A percentile compares a stretch with the other conserved stretches of the same genome.
phyloP scores from a whole-genome alignment of 345 rosid species.

The Citrus reticulata region DNA sequence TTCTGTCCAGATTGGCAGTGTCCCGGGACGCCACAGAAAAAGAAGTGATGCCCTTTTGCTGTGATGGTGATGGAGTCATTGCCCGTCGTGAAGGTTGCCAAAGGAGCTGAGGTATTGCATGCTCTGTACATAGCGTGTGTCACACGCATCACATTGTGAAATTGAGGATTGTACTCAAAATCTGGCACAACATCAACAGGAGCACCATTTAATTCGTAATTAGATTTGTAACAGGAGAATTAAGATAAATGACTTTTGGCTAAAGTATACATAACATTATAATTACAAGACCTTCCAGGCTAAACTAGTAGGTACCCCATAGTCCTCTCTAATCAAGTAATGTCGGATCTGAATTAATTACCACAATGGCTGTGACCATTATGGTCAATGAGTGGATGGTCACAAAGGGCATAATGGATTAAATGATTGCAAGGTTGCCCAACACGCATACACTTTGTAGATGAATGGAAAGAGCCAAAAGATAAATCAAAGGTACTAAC shows the following conservation, averaged over 20 bases:
- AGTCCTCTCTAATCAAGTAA: neutral
- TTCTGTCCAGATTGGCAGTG: conserved; percentile 90
- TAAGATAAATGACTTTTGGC: neutral
- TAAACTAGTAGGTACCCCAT: too few species aligned
- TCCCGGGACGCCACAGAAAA: conserved; percentile 88
- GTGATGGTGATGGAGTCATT: conserved; percentile 79
- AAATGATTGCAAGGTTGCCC: neutral
- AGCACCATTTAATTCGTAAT: neutral
- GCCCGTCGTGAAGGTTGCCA: conserved; percentile 80
- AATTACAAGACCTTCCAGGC: neutral
- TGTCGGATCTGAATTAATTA: neutral
- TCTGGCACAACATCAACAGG: conserved; percentile 33
- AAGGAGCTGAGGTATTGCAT: conserved; percentile 79
- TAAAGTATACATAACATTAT: neutral
- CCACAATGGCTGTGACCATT: too few species aligned
- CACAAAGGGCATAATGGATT: neutral
- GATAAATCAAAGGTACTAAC: neutral
- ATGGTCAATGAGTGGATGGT: too few species aligned
- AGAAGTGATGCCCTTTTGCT: conserved; percentile 78
- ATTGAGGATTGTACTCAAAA: conserved; percentile 74
- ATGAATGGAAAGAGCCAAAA: neutral
- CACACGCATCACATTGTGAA: conserved; percentile 91
- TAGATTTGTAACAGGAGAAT: neutral
- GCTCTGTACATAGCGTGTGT: conserved; percentile 69
- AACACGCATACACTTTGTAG: neutral